A percentile compares a stretch with the other conserved stretches of the same genome.
Conservation (phyloP, 2,329 filamentous ascomycete species). For the Epichloe brachyelytri region DNA sequence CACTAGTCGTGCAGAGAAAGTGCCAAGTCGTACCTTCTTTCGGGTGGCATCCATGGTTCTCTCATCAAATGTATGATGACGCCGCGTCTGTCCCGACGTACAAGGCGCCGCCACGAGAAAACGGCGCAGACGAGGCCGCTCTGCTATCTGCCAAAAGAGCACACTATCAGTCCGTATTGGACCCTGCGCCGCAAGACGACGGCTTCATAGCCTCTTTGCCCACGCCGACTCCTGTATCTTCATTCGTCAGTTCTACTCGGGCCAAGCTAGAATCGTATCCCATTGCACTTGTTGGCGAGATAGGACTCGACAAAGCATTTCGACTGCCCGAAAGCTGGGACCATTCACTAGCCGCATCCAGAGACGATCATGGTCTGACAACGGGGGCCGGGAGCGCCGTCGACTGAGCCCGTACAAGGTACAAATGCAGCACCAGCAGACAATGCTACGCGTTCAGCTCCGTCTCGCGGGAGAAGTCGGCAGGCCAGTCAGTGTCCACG, state of each 20-base stretch:
- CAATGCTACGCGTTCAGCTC: conserved; percentile 55
- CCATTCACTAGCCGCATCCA: conserved; percentile 16
- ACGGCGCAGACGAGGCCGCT: conserved; percentile 11
- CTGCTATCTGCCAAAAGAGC: conserved; percentile 26
- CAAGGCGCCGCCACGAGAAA: conserved; percentile 7
- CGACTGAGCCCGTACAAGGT: conserved; percentile 56
- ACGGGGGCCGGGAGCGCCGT: conserved; percentile 60
- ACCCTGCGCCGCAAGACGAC: conserved; percentile 32
- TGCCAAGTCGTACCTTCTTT: conserved; percentile 50
- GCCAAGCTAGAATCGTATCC: conserved; percentile 43
- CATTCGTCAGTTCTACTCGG: conserved; percentile 43
- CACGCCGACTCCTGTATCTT: conserved; percentile 44
- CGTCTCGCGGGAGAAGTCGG: conserved; percentile 53
- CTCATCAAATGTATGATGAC: conserved; percentile 61
- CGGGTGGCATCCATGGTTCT: conserved; percentile 83
- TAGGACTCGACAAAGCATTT: conserved; percentile 67
- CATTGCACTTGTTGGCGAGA: conserved; percentile 58
- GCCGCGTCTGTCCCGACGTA: conserved; percentile 24
- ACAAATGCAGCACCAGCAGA: conserved; percentile 53
- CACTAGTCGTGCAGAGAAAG: conserved; percentile 1
- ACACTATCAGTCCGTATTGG: conserved; percentile 59
- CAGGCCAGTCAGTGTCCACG: conserved; percentile 56
- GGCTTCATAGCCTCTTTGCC: conserved; percentile 40
- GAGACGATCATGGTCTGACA: conserved; percentile 32
- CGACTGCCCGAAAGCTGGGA: conserved; percentile 53